Percentiles rank a stretch among this genome's conserved stretches.
Evolutionary conservation across 2,329 filamentous ascomycete genomes (phyloP).

Genomic region (Fusarium sororula): DNA sequence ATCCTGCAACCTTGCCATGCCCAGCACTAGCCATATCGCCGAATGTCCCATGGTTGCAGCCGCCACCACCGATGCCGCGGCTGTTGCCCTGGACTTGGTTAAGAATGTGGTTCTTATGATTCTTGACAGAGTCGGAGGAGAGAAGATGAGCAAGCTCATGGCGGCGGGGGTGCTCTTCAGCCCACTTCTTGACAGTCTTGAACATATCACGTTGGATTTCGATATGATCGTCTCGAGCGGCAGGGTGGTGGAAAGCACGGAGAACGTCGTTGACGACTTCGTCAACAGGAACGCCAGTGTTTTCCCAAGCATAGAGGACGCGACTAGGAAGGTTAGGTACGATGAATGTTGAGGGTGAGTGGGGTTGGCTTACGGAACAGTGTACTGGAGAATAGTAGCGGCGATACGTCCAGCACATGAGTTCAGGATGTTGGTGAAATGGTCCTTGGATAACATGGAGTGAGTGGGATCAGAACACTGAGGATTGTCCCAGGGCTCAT

Average conservation of each 20-base stretch:
- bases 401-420: constrained; percentile 79
- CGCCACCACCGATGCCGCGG: constrained; percentile 41
- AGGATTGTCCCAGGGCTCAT: constrained; percentile 82
- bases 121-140: constrained; percentile 82
- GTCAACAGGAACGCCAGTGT: constrained; percentile 81
- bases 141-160: constrained; percentile 78
- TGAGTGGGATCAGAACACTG: constrained; percentile 81
- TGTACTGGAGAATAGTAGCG: constrained; percentile 82
- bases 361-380: constrained; percentile 70
- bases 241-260: constrained; percentile 90
- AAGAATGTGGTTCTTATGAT: constrained; percentile 80
- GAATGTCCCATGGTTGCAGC: constrained; percentile 55
- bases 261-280: constrained; percentile 85
- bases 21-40: constrained; percentile 56
- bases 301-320: constrained; percentile 92
- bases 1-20: constrained; percentile 67
- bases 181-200: constrained; percentile 84
- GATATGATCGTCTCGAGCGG: constrained; percentile 75
- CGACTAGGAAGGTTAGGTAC: constrained; percentile 58
- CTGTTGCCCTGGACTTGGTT: constrained; percentile 42
- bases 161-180: constrained; percentile 72
- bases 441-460: constrained; percentile 85
- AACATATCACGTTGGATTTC: constrained; percentile 93
- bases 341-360: background rate
- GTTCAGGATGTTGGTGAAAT: constrained; percentile 83